phyloP scores from a whole-genome alignment of 1,284 basidiomycete genomes.

The Fomes fomentarius region DNA sequence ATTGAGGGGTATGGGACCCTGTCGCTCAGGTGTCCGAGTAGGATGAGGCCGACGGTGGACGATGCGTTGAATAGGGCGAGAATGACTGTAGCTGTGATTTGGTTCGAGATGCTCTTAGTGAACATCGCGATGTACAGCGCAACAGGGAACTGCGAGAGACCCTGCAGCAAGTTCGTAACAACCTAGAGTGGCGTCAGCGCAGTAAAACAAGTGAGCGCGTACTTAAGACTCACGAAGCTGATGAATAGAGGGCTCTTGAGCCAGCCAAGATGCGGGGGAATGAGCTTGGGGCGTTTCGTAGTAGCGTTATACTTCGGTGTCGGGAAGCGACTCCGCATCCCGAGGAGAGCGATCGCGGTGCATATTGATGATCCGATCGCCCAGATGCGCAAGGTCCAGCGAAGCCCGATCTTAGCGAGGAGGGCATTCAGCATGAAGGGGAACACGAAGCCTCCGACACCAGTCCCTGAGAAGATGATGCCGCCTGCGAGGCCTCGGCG shows the following conservation, averaged over 20 bases:
- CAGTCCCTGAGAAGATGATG: conserved; percentile 33
- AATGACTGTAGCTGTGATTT: conserved; percentile 28
- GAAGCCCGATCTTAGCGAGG: conserved; percentile 26
- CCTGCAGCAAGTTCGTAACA: conserved; percentile 27
- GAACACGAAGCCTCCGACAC: conserved; percentile 32
- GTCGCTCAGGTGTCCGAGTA: conserved; percentile 31
- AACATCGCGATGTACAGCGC: conserved; percentile 33
- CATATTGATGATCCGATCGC: conserved; percentile 22
- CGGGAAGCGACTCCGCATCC: conserved; percentile 29
- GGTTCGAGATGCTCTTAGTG: conserved; percentile 25
- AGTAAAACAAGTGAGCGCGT: no score
- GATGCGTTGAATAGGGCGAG: conserved; percentile 33
- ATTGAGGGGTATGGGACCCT: conserved; percentile 30
- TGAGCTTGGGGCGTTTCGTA: conserved; percentile 25
- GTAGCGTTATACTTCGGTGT: conserved; percentile 21
- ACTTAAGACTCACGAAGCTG: conserved; percentile 24
- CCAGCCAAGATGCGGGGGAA: conserved; percentile 30
- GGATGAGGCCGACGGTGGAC: conserved; percentile 28
- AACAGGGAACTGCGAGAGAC: conserved; percentile 33
- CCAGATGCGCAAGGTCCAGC: conserved; percentile 32
- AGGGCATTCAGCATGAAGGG: conserved; percentile 31
- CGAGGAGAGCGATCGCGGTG: conserved; percentile 25
- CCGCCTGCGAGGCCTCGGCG: conserved; percentile 31
- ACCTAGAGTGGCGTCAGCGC: conserved; percentile 20
- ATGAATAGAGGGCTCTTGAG: conserved; percentile 28